phyloP scores from a whole-genome alignment of 2,329 filamentous ascomycete genomes.

The Neurospora crassa region DNA sequence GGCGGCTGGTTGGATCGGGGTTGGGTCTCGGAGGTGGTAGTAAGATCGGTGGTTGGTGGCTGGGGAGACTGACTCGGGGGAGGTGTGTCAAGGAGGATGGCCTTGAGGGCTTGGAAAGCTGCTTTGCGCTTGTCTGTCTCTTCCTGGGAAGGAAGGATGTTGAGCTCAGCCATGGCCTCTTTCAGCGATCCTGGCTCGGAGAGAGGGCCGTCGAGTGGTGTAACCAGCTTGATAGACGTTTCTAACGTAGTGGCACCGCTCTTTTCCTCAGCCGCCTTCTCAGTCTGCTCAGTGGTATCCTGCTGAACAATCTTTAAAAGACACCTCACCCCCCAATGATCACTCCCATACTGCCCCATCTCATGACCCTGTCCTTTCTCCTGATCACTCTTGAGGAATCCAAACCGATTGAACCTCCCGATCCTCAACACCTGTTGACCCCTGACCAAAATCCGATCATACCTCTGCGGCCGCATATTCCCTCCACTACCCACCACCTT shows the following conservation, averaged over 20 bases:
- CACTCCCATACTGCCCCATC: conserved; percentile 31
- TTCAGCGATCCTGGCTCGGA: conserved; percentile 26
- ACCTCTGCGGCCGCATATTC: conserved; percentile 51
- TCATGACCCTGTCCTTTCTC: conserved; percentile 9
- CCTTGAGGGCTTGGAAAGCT: conserved; percentile 37
- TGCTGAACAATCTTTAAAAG: conserved; percentile 23
- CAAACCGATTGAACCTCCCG: conserved; percentile 48
- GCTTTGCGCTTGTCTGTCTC: conserved; percentile 32
- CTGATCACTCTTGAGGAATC: conserved; percentile 25
- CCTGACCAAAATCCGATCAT: conserved; percentile 52
- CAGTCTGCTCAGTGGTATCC: background rate
- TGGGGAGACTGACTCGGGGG: background rate
- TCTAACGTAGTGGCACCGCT: background rate
- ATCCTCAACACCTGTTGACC: conserved; percentile 29
- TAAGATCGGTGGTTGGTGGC: background rate
- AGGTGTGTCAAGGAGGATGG: conserved; percentile 27
- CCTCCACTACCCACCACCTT: conserved; percentile 35
- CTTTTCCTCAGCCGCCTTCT: conserved; percentile 11
- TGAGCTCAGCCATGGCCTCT: conserved; percentile 25
- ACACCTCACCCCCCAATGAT: conserved; percentile 50
- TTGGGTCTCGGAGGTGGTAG: background rate
- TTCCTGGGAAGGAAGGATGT: conserved; percentile 35
- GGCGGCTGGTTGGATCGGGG: conserved; percentile 17
- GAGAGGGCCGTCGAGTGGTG: conserved; percentile 21
- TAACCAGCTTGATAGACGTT: conserved; percentile 23